Base-by-base conservation (phyloP, 2,329 filamentous ascomycete genomes). In the Fonsecaea nubica region DNA sequence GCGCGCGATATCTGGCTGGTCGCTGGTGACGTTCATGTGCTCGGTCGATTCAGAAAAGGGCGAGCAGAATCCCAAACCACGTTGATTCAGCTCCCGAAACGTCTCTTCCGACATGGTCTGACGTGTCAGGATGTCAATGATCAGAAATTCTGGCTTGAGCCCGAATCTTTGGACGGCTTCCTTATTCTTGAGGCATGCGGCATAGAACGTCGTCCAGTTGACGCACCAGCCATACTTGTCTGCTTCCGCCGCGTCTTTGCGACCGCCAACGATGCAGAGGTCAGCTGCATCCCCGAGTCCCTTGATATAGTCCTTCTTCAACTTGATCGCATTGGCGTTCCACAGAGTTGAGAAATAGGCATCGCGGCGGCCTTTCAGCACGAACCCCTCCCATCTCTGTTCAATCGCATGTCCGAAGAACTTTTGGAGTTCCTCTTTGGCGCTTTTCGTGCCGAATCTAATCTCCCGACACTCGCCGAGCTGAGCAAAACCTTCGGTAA, bases 291-390 rank as follows among this genome's bases (percentile, higher is more conserved):
- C 93, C 0, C 92, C 92, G 75, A 94, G 87, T 2, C 87, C 87
- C 32, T 85, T 63, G 42, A 96, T 86, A 73, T 96, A 96, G 74
- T 95, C 92, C 73, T 92, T 92, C 77, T 97, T 97, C 50, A 97
- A 78, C 78, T 97, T 97, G 74, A 97, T 91, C 75, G 88, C 90
- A 64, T 80, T 82, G 13, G 81, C 81, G 2, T 77, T 74, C 65
- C 80, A 81, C 72, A 54, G 70, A 72, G 74, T 64, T 63, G 86
- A 81, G 69, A 96, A 91, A 74, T 96, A 97, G 0, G 92, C 88
- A 30, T 90, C 87, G 66, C 92, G 88, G 35, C 81, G 82, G 0
- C 90, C 87, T 77, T 96, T 97, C 58, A 97, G 76, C 0, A 97
- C 88, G 15, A 95, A 82, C 0, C 93, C 93, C 79, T 97, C 93